phyloP scores from a whole-genome alignment of 1,284 basidiomycete genomes.

The Phylloporus sp. region DNA sequence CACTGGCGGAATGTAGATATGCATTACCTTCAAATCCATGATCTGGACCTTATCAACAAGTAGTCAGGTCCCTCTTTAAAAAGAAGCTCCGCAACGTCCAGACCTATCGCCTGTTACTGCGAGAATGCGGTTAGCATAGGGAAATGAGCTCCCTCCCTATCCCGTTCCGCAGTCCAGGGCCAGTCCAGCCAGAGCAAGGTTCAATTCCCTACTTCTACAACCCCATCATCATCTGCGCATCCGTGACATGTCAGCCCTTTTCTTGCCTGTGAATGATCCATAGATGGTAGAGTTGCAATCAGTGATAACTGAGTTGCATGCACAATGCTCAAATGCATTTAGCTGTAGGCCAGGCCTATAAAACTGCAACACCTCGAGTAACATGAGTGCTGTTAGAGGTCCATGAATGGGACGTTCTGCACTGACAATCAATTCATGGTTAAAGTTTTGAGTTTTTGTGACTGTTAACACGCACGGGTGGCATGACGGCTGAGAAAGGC shows the following conservation, averaged over 20 bases:
- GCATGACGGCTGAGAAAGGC: no score
- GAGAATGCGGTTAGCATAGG: slow-evolving; percentile 39
- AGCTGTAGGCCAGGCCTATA: slow-evolving; percentile 50
- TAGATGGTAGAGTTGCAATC: slow-evolving; percentile 59
- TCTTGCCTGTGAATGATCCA: slow-evolving; percentile 49
- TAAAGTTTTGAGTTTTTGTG: no score
- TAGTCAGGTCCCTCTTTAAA: no score
- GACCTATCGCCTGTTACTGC: slow-evolving; percentile 5
- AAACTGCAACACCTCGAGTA: slow-evolving; percentile 64
- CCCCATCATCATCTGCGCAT: slow-evolving; percentile 60
- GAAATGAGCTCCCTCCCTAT: slow-evolving; percentile 59
- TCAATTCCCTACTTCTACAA: slow-evolving; percentile 82
- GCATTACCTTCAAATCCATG: no score
- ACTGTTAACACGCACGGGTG: no score
- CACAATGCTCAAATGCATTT: slow-evolving; percentile 69
- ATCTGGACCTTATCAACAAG: no score
- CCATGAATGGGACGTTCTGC: slow-evolving; percentile 84
- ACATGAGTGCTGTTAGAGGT: slow-evolving; percentile 77
- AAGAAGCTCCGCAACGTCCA: no score
- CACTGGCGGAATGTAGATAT: no score
- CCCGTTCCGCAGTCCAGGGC: no score
- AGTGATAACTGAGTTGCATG: slow-evolving; percentile 74
- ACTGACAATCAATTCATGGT: no score
- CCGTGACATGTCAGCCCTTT: slow-evolving; percentile 51
- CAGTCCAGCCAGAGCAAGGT: no score